Evolutionary conservation across 1,284 basidiomycete genomes (phyloP), one percentile per base, ranked within the genome.

Genomic region (Megacollybia platyphylla): DNA sequence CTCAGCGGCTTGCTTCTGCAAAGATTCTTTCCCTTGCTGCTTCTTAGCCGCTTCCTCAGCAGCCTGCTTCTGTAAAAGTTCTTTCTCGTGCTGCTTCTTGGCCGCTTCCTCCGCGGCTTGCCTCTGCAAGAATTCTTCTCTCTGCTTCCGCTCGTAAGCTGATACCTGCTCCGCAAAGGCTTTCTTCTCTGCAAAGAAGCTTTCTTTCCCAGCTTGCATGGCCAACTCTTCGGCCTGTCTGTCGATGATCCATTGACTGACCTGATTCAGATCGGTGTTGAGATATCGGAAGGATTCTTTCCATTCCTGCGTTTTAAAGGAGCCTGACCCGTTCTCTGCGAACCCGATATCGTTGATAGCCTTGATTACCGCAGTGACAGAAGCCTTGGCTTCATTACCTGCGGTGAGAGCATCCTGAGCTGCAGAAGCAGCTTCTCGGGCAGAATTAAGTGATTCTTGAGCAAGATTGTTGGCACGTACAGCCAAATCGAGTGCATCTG

Each of bases 221-320:
- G 13, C 40, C 30, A 31, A 24, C 15, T 28, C 40, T 27, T 3
- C 39, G 8, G 10, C 27, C 20, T 41, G 30, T 15, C 20, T 11
- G 8, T 43, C 37, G 4, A 7, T 4, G 11, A 46, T 28, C 41
- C 41, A 43, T 27, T 43, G 36, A 5, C 27, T 30, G 6, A 46
- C 1, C 36, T 24, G 2, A 7, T 36, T 24, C 2, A 30, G 8
- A 40, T 26, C 37, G 11, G 9, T 31, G 11, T 40, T 15, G 20
- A 41, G n/a, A n/a, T 24, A 24, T 13, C 18, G 13, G 7, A 32
- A n/a, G 2, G 10, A 17, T 31, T 36, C 37, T 11, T 20, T 27
- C 24, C 38, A 39, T 6, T 41, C n/a, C 5, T 4, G 36, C 36
- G 20, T 7, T 36, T n/a, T 17, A 28, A 7, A 3, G 17, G 20